Base-by-base conservation (phyloP, 352 stramenopile species). In the Sclerospora graminicola region DNA sequence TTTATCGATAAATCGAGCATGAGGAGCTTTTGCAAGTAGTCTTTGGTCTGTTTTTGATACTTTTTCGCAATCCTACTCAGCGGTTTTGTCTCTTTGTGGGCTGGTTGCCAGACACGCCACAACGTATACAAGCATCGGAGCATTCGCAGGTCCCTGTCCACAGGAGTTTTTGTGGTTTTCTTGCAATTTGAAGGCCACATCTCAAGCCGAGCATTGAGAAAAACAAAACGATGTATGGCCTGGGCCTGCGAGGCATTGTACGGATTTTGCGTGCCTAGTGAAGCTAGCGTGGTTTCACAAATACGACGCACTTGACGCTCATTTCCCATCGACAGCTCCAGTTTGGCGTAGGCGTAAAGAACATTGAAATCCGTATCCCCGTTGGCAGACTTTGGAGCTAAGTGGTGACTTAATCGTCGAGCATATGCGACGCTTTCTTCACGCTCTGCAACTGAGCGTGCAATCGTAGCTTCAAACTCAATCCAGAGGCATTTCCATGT, bases 181-280 rank as follows among this genome's bases (percentile, higher is more conserved):
- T 41, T 35, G 19, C 10, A 7, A 8, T 14, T 37, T 15, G 34
- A 41, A 13, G 21, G 21, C 60, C 60, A 79, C 28, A 67, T 35
- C 21, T 77, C 67, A 5, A 57, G 42, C 8, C 65, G 59, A 2
- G 63, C 41, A 1, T 69, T 69, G 16, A 84, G 51, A 58, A 73
- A 86, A 4, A 77, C 26, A 28, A 86, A 63, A 6, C 62, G 61
- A 48, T 89, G 76, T 8, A 79, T 72, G 19, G 21, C 23, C 23
- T 54, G 56, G 45, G 37, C 28, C 29, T 40, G 23, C 1, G 27
- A 16, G 2, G 29, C 6, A 26, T 57, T 31, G 19, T 36, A 51
- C 18, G 16, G 23, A 9, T 21, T 39, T 9, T 27, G 11, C 11
- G 27, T 15, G 8, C 34, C 35, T 2, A 79, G 41, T 16, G 63